phyloP scores from a whole-genome alignment of 257 asterid genomes.

The Solanum chiquidenum region DNA sequence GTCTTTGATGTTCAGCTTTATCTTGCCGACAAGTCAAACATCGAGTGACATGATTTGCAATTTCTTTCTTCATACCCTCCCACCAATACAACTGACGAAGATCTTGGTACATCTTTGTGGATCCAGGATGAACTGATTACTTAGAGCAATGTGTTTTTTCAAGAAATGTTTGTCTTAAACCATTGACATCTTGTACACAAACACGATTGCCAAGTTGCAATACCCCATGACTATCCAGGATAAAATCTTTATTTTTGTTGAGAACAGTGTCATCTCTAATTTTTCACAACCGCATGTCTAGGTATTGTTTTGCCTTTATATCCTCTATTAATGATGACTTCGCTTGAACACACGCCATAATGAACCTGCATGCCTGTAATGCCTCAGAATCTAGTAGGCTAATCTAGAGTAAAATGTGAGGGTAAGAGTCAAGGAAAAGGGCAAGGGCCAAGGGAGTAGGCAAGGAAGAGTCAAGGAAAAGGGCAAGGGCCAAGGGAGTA shows the following conservation, averaged over 20 bases:
- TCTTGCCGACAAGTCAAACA: background rate
- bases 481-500: no score
- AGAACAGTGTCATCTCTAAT: background rate
- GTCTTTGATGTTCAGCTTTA: background rate
- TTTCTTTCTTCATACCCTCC: background rate
- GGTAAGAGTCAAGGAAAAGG: no score
- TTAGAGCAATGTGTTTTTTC: background rate
- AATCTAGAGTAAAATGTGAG: no score
- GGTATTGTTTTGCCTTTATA: background rate
- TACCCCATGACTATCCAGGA: background rate
- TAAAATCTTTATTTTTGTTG: background rate
- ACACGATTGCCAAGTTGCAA: background rate
- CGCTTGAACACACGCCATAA: background rate
- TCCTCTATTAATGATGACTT: no score
- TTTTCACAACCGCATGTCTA: no score
- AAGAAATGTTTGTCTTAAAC: background rate
- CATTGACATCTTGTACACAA: background rate
- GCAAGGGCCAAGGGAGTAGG: no score
- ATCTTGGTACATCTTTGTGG: background rate
- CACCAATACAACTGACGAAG: no score
- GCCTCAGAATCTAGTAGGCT: no score
- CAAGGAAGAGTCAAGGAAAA: no score
- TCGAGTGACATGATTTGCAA: background rate
- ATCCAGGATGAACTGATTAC: background rate
- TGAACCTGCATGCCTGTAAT: no score